These are phyloP conservation scores for Talaromyces sp. DNA, from an alignment of 2,329 filamentous ascomycete species.

Conservation along the genomic window DNA sequence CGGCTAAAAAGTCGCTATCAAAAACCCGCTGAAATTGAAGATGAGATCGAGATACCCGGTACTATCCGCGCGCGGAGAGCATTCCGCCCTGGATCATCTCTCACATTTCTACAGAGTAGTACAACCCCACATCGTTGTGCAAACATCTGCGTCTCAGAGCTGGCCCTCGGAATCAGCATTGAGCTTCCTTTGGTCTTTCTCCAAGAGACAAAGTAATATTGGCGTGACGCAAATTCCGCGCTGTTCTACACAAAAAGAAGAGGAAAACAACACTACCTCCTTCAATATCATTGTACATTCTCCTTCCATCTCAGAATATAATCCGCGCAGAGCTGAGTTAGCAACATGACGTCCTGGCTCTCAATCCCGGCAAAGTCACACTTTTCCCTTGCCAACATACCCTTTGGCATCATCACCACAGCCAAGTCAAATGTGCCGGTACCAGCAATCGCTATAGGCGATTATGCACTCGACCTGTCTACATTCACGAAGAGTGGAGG, in stretches of 20 bases:
- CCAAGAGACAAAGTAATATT: not conserved
- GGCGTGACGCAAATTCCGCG: not conserved
- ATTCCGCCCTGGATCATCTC: not conserved
- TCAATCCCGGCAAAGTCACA: conserved; percentile 58
- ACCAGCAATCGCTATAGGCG: conserved; percentile 69
- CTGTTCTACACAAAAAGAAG: not conserved
- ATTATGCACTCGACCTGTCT: conserved; percentile 66
- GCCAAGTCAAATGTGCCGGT: conserved; percentile 54
- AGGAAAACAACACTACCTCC: not conserved
- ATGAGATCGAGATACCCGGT: not conserved
- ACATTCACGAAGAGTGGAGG: conserved; percentile 58
- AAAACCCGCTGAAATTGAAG: not conserved
- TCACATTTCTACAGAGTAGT: not conserved
- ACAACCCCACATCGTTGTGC: not conserved
- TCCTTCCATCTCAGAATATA: not conserved
- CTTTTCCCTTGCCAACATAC: conserved; percentile 77
- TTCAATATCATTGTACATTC: not conserved
- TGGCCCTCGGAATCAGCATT: not conserved
- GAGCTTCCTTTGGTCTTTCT: not conserved
- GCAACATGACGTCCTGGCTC: conserved; percentile 54
- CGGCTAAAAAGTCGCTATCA: not conserved
- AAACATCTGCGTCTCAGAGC: not conserved
- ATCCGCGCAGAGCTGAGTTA: not conserved
- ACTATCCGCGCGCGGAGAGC: not conserved
- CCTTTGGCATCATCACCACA: conserved; percentile 77